A percentile compares a stretch with the other conserved stretches of the same genome.
phyloP scores from a whole-genome alignment of 768 basidiomycete species.

The Rhodotorula graminis region DNA sequence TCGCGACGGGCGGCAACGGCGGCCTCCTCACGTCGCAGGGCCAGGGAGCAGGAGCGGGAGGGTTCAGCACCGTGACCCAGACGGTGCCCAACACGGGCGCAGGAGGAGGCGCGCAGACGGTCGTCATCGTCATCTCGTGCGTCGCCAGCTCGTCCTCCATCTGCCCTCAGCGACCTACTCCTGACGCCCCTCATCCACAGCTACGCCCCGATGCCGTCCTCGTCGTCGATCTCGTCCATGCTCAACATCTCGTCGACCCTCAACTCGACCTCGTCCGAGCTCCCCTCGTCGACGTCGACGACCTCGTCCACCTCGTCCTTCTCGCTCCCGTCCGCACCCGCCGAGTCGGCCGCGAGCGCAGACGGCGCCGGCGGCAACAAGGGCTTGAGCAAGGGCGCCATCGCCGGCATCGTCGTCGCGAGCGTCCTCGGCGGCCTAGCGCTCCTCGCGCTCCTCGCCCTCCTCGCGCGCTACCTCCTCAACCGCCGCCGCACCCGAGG shows the following conservation, averaged over 20 bases:
- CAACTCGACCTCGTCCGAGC: background rate
- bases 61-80: background rate
- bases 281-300: background rate
- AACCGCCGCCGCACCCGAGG: background rate
- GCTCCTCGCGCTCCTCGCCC: background rate
- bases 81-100: background rate
- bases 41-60: background rate
- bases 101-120: background rate
- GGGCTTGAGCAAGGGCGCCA: background rate
- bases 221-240: too few relatives aligned
- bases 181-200: background rate
- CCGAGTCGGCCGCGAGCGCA: background rate
- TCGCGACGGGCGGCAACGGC: too few relatives aligned
- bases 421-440: background rate
- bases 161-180: too few relatives aligned
- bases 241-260: background rate
- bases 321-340: background rate
- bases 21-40: too few relatives aligned
- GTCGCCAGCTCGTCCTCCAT: background rate
- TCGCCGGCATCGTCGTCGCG: constrained; percentile 2
- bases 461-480: background rate
- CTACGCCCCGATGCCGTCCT: background rate
- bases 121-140: constrained; percentile 18
- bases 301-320: too few relatives aligned
- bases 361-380: too few relatives aligned